These are phyloP conservation scores for Nicotiana sylvestris DNA, from an alignment of 257 asterid species.

Conservation along the genomic window DNA sequence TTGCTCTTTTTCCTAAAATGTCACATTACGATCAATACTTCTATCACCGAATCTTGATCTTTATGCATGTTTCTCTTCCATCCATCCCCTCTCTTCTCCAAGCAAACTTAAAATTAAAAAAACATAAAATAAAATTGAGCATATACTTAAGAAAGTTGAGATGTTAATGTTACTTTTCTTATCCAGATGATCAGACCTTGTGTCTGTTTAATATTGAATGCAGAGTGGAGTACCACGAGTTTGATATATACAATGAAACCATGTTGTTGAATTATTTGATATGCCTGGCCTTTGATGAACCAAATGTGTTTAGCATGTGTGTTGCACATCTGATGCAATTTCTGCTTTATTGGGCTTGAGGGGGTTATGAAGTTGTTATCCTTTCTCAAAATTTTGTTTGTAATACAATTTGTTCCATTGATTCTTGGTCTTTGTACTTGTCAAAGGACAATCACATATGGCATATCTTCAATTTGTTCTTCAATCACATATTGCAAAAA, in stretches of 20 bases:
- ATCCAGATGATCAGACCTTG: not conserved
- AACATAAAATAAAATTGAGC: not conserved
- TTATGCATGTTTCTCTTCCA: not conserved
- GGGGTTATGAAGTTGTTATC: not conserved
- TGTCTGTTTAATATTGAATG: not conserved
- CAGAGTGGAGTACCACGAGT: not conserved
- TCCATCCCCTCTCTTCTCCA: not conserved
- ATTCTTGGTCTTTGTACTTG: not conserved
- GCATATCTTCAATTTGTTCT: not conserved
- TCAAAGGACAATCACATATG: not conserved
- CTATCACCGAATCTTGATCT: not conserved
- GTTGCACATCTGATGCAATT: not conserved
- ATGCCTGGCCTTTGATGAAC: not conserved
- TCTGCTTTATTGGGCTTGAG: not conserved
- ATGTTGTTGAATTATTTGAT: not conserved
- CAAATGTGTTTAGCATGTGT: not conserved
- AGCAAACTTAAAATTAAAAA: not conserved
- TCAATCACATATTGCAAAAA: not conserved
- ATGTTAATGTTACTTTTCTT: not conserved
- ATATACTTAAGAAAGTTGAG: not conserved
- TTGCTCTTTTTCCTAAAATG: not conserved
- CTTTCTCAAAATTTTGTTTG: not conserved
- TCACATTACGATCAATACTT: not conserved
- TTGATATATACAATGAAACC: not conserved
- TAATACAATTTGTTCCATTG: not conserved